Evolutionary conservation across 2,329 filamentous ascomycete species (phyloP), one percentile per base, ranked within the genome.

Genomic region (Paecilomyces formosus): DNA sequence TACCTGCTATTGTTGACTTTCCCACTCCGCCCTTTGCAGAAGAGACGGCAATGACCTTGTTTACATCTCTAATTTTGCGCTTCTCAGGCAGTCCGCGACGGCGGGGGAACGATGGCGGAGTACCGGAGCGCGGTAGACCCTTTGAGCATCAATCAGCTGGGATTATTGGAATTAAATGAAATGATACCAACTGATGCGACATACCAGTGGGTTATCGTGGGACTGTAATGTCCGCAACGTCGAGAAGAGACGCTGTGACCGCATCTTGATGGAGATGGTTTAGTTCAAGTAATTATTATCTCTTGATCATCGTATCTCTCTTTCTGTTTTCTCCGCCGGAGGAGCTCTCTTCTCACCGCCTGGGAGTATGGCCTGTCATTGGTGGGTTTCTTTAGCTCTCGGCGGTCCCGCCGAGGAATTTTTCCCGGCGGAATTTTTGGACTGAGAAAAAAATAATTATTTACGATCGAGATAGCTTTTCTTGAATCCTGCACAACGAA

Each of bases 11-110:
- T 7, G 94, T 99, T 65, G 91, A 96, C 72, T 99, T 99, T 1
- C 94, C 94, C 0, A 99, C 94, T n/a, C 94, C 94, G 2, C 94
- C 94, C 71, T 99, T 99, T 13, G 94, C 94, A 1, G 92, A 97
- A 3, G 92, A 96, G 13, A 99, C 90, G n/a, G 92, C 92, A 60
- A 99, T 85, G n/a, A 97, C 86, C 72, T 96, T 96, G 64, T 86
- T 84, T 24, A 99, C 93, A 71, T 92, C 86, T 26, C 84, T 83
- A 65, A 99, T 96, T 65, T 85, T 86, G 63, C 90, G 85, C 68
- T 88, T 87, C 66, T 91, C 84, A 0, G 94, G 93, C 11, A 96
- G 82, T 24, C 90, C 90, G 56, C 90, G 85, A 76, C 90, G 89
- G 45, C 88, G 86, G 31, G 87, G 88, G 60, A 92, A 83, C 57